phyloP scores from a whole-genome alignment of 2,329 filamentous ascomycete genomes.

The Akanthomyces lecanii region DNA sequence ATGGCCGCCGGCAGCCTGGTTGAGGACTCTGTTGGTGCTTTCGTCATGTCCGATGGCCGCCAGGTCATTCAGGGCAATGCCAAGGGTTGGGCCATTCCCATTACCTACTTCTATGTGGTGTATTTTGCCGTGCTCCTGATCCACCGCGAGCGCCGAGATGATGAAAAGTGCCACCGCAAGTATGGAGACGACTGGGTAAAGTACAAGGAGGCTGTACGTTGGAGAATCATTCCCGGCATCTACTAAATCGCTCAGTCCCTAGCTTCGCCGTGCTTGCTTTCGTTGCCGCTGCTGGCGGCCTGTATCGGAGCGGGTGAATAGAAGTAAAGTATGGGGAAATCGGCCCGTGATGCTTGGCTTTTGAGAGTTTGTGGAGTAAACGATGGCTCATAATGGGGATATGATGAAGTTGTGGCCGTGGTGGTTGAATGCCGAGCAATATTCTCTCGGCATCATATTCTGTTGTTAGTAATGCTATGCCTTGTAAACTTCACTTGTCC shows the following conservation, averaged over 20 bases:
- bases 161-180: slow-evolving; percentile 86
- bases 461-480: not conserved
- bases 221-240: slow-evolving; percentile 76
- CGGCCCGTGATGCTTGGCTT: not conserved
- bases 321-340: not conserved
- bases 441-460: not conserved
- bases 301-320: not conserved
- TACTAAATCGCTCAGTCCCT: slow-evolving; percentile 52
- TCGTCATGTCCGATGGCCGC: slow-evolving; percentile 55
- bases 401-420: not conserved
- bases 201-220: slow-evolving; percentile 79
- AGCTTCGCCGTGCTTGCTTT: not conserved
- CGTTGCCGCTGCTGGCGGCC: not conserved
- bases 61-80: slow-evolving; percentile 68
- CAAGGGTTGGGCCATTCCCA: slow-evolving; percentile 76
- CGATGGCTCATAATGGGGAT: not conserved
- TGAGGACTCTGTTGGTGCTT: slow-evolving; percentile 48
- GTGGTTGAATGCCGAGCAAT: not conserved
- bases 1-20: slow-evolving; percentile 49
- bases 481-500: not conserved
- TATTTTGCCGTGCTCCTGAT: slow-evolving; percentile 87
- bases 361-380: slow-evolving; percentile 4
- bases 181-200: slow-evolving; percentile 90
- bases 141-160: slow-evolving; percentile 81
- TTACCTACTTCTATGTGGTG: slow-evolving; percentile 92